phyloP scores from a whole-genome alignment of 2,329 filamentous ascomycete genomes.

The Zymoseptoria brevis region DNA sequence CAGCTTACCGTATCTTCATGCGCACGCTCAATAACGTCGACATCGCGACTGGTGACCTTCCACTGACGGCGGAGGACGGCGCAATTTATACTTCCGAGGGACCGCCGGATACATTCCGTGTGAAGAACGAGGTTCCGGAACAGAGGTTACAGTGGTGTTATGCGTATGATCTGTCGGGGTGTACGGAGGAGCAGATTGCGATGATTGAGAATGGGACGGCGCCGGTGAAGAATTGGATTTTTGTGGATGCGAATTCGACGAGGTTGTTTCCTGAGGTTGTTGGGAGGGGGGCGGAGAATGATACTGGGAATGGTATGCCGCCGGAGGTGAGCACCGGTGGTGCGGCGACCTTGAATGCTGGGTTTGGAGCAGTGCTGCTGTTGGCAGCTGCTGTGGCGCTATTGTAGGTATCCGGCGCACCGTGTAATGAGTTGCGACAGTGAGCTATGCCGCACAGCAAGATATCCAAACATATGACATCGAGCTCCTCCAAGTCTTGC shows the following conservation, averaged over 20 bases:
- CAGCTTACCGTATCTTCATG: constrained; percentile 42
- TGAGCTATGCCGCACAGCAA: neutral
- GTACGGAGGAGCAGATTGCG: constrained; percentile 11
- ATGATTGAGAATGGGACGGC: constrained; percentile 10
- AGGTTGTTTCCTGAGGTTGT: constrained; percentile 11
- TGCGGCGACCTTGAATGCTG: neutral
- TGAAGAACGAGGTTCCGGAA: constrained; percentile 8
- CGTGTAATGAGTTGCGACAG: neutral
- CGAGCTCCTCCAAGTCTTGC: neutral
- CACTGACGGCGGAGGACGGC: neutral
- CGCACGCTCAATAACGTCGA: constrained; percentile 40
- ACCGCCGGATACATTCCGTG: constrained; percentile 2
- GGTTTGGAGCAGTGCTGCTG: neutral
- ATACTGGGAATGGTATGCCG: neutral
- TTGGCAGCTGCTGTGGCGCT: neutral
- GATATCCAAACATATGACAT: neutral
- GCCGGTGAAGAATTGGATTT: constrained; percentile 10
- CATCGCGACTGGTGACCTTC: constrained; percentile 33
- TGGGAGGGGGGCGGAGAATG: neutral
- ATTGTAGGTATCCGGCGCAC: neutral
- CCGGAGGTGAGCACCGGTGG: neutral
- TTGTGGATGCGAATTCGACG: constrained; percentile 12
- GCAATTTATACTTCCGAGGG: constrained; percentile 2
- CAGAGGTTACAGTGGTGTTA: constrained; percentile 16
- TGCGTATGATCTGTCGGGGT: constrained; percentile 7